Base-by-base conservation (phyloP, 2,329 filamentous ascomycete species). In the Cadophora malorum region DNA sequence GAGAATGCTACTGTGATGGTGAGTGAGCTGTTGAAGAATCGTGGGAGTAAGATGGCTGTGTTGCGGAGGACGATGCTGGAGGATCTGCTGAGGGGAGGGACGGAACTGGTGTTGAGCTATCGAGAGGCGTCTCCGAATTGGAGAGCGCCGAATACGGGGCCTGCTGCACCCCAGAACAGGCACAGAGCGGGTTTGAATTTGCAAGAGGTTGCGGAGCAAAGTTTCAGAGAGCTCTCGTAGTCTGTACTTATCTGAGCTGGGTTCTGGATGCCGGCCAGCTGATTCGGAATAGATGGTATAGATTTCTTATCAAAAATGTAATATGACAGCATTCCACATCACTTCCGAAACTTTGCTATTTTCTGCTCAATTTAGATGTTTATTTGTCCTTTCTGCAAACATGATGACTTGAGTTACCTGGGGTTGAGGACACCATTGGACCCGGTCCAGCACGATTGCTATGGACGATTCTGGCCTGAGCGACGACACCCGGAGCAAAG, bases 1-100 rank as follows among this genome's bases (percentile, higher is more conserved):
- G 87, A 90, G 76, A 90, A 90, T 69, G 86, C 83, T 0, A 77
- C 90, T 25, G 85, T 90, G 0, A 76, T 90, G 66, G 81, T 88
- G 3, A 83, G 83, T 1, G 84, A 89, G 76, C 73, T 90, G 64
- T 72, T 88, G 50, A 82, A 81, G 73, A 81, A 80, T 55, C 79
- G 80, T 21, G 78, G 80, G 0, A 76, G 78, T 0, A 78, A 80
- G 7, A 73, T 88, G 71, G 76, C 82, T 0, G 71, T 80, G 1
- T 75, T 78, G 68, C 79, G 80, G 33, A 76, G 77, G 56, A 76
- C 72, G 16, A 74, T 81, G n/a, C 81, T 89, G 67, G 81, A 83
- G 66, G 79, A 81, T 62, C 75, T 88, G 49, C 73, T 89, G 53
- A 81, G 78, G 64, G 80, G 83, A 49, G 88, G 87, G 0, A 83